Evolutionary conservation across 2,329 filamentous ascomycete genomes (phyloP), one percentile per base, ranked within the genome.

Genomic region (Fusarium nematophilum): DNA sequence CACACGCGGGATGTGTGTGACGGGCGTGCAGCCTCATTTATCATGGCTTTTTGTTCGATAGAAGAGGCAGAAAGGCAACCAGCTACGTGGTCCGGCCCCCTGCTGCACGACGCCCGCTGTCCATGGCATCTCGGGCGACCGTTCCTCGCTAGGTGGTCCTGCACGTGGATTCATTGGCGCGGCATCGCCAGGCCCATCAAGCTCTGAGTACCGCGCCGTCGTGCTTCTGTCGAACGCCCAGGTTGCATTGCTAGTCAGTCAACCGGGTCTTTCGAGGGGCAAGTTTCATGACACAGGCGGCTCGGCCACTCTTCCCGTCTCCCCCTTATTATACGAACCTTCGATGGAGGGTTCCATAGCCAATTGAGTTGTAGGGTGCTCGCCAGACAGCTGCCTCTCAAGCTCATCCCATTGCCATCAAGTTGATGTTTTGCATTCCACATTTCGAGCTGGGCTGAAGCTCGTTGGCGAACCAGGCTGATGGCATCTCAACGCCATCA

Each of bases 1-100:
- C 29, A 42, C n/a, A 31, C 39, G 36, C 36, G 18, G 43, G 29
- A 25, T 44, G 43, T 60, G 55, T 43, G 47, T 50, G 51, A 34
- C 53, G 29, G 37, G 25, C 36, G 56, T 61, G 48, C 59, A 63
- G 62, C 62, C 62, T 65, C 56, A 58, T 65, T 65, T 59, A 50
- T 48, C 53, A 54, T 54, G n/a, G n/a, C 31, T 9, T 48, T 33
- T 47, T 30, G 37, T 23, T 31, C 21, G 9, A 33, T 31, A 44
- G 27, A 51, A 52, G 40, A 59, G 26, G 43, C 21, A 59, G 37
- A 56, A 34, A 46, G 56, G 51, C 53, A 61, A 43, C 36, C 34
- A 49, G 21, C 38, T 13, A 37, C 39, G 52, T 58, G 52, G 60
- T 39, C 47, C 56, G 39, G 59, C 45, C 55, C 36, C 17, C 14